Base-by-base conservation (phyloP, 345 rosid genomes). In the Lagerstroemia speciosa region DNA sequence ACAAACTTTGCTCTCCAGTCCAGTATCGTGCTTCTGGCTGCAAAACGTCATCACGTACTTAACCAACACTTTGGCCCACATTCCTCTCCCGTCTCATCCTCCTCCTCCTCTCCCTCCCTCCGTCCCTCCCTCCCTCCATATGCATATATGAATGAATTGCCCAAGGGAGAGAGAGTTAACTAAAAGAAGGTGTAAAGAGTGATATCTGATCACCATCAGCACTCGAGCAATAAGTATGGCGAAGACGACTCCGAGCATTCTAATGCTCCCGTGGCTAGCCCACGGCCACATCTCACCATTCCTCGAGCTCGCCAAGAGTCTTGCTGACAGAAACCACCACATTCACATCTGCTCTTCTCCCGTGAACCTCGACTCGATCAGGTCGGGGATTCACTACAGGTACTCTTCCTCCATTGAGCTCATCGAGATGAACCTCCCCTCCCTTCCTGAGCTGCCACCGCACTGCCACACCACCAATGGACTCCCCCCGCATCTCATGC, bases 261-360 rank as follows among this genome's bases (percentile, higher is more conserved):
- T 80, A 64, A 75, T 84, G 83, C 58, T 82, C 1, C 82, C 86
- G 77, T 82, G 86, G 83, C 67, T 84, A 31, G 88, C 83, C 53
- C 73, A 80, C 29, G 80, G 88, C 33, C 86, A 80, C 71, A 74
- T 72, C 16, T 67, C 76, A 16, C 82, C 86, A 6, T 81, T 68
- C 70, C 53, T 80, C 15, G 82, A 81, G 72, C 79, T 82, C 3
- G 80, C 77, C 36, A 82, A 80, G 69, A 69, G 65, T 40, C 84
- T 82, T 32, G 15, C 78, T 2, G 19, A 57, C 29, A 65, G 78
- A 45, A 78, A 78, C 69, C 71, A 82, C 46, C 11, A 8, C 57
- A 16, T 82, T 2, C 74, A 71, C 70, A 65, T 83, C 2, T 77
- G 82, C 20, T 85, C 86, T 14, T 75, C 82, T 2, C 79, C 81